Base-by-base conservation (phyloP, 305 asterid genomes). In the Fraxinus xanthoxyloides region DNA sequence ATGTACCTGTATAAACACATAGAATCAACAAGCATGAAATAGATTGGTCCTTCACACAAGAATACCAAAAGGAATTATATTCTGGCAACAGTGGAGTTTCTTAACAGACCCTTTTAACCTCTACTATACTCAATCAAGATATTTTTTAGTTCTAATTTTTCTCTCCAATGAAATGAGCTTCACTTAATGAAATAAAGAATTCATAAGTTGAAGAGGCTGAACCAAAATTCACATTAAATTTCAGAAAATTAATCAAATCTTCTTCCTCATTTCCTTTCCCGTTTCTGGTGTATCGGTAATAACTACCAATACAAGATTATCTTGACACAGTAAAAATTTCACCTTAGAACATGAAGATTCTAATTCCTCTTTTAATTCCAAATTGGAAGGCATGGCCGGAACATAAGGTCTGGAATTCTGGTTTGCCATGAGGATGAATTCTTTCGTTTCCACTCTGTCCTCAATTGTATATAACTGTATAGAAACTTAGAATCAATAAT, bases 321-420 rank as follows among this genome's bases (percentile, higher is more conserved):
- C 65, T 56, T 19, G 24, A 56, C 4, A 56, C 12, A 7, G 10
- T 19, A 56, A 54, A 54, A 56, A 56, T 5, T 73, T 88, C 82
- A 93, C 98, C 97, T 93, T 92, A 26, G 88, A 84, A 86, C 86
- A 77, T 9, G 87, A 87, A 70, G 80, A 82, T 65, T 89, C 90
- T 85, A 94, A 38, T 80, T 90, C 89, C 70, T 76, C 87, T 83
- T 85, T 92, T 82, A 89, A 38, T 81, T 90, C 92, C 84, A 80
- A 76, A 84, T 81, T 76, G 36, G 81, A 81, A 82, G 91, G 87
- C 43, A 56, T 86, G 17, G 85, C 59, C 24, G 91, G 89, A 54
- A 90, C 92, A 84, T 90, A 93, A 88, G 89, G 90, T 87, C 82
- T 88, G 89, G 89, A 84, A 28, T 80, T 80, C 72, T 82, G 83